Conservation (phyloP, 2,329 filamentous ascomycete genomes). For the Phaeoacremonium minimum region DNA sequence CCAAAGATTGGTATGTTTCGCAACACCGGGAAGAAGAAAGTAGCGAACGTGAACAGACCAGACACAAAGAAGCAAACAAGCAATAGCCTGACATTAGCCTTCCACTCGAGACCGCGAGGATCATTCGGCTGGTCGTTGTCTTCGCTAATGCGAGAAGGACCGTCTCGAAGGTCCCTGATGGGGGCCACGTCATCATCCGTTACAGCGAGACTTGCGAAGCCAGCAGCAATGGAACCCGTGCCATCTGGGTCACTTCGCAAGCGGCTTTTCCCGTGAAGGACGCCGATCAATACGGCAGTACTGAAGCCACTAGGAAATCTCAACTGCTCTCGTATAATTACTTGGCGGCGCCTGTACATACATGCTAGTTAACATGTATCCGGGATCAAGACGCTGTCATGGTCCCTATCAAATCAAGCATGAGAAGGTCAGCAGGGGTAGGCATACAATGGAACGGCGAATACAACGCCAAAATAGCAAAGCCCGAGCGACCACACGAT, state of each 20-base stretch:
- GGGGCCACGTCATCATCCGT: conserved; percentile 18
- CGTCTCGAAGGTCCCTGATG: conserved; percentile 7
- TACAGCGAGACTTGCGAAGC: conserved; percentile 39
- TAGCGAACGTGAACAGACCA: conserved; percentile 69
- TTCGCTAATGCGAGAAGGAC: no score
- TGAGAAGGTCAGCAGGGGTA: no score
- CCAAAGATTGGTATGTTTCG: conserved; percentile 88
- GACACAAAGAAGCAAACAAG: conserved; percentile 55
- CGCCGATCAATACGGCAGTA: conserved; percentile 87
- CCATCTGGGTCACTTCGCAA: conserved; percentile 12
- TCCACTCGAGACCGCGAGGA: conserved; percentile 30
- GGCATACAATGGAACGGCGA: conserved; percentile 75
- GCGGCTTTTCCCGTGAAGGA: conserved; percentile 66
- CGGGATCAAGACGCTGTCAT: no score
- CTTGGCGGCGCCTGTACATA: conserved; percentile 63
- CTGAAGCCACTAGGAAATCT: conserved; percentile 96
- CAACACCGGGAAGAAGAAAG: conserved; percentile 85
- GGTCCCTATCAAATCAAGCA: no score
- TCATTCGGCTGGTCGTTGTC: conserved; percentile 19
- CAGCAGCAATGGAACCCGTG: conserved; percentile 26
- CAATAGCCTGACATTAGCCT: conserved; percentile 48
- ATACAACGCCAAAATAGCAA: conserved; percentile 95
- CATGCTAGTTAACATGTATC: no score
- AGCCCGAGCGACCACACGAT: conserved; percentile 89
- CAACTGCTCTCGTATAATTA: conserved; percentile 87